phyloP scores from a whole-genome alignment of 2,329 filamentous ascomycete species.

The Kalaharituber pfeilii region DNA sequence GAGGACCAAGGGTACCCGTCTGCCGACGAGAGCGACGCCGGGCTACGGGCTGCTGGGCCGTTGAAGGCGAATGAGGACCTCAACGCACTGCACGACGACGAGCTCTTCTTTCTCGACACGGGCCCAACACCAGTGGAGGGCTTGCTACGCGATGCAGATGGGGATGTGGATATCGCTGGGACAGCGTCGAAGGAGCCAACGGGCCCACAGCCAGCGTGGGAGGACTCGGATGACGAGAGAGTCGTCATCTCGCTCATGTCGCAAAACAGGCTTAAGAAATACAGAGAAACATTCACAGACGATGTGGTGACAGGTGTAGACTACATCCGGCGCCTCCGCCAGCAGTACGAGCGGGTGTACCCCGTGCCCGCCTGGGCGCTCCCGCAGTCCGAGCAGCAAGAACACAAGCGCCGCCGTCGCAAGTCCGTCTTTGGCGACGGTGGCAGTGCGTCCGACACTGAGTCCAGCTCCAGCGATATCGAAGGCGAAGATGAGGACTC shows the following conservation, averaged over 20 bases:
- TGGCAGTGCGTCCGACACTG: slow-evolving; percentile 31
- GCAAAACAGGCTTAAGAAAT: slow-evolving; percentile 59
- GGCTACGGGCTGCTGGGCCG: slow-evolving; percentile 11
- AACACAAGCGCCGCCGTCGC: slow-evolving; percentile 30
- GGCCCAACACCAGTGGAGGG: slow-evolving; percentile 33
- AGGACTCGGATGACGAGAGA: slow-evolving; percentile 89
- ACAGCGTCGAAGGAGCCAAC: slow-evolving; percentile 7
- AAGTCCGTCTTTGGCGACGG: too few relatives aligned
- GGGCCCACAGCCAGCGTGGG: slow-evolving; percentile 50
- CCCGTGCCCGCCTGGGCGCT: slow-evolving; percentile 45
- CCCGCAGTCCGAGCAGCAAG: slow-evolving; percentile 26
- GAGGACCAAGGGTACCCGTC: slow-evolving; percentile 27
- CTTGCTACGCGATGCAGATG: slow-evolving; percentile 16
- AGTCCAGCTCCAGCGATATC: slow-evolving; percentile 27
- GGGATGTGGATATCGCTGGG: slow-evolving; percentile 11
- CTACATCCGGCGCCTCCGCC: slow-evolving; percentile 62
- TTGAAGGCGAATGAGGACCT: slow-evolving; percentile 15
- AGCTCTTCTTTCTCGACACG: slow-evolving; percentile 58
- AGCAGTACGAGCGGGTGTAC: slow-evolving; percentile 52
- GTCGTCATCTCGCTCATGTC: slow-evolving; percentile 66
- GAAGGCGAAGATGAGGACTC: slow-evolving; percentile 25
- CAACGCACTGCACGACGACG: slow-evolving; percentile 21
- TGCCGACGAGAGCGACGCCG: slow-evolving; percentile 19
- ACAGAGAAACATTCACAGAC: slow-evolving; percentile 63
- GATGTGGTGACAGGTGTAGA: slow-evolving; percentile 75